Percentiles rank a stretch among this genome's conserved stretches.
These are phyloP conservation scores for Apodospora peruviana DNA, from an alignment of 495 filamentous ascomycete genomes.

Conservation along the genomic window DNA sequence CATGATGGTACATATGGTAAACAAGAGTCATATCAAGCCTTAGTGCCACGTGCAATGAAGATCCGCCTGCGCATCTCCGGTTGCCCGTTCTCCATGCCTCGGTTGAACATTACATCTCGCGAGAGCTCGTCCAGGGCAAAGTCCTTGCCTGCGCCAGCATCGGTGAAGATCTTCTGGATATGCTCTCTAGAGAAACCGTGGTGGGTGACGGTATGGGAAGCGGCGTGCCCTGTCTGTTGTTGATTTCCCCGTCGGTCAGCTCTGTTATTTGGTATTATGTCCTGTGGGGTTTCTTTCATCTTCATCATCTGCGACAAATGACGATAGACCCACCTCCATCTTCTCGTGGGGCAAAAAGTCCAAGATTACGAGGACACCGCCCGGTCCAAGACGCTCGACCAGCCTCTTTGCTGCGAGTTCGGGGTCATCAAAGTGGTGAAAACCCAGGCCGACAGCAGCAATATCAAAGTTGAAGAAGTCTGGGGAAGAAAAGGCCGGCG, in stretches of 20 bases:
- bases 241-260: background rate
- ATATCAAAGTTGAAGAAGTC: constrained; percentile 59
- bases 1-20: background rate
- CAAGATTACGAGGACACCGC: constrained; percentile 59
- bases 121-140: constrained; percentile 36
- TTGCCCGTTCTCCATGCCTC: background rate
- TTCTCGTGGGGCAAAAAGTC: constrained; percentile 54
- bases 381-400: constrained; percentile 52
- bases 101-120: constrained; percentile 19
- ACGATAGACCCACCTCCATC: constrained; percentile 12
- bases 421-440: constrained; percentile 70
- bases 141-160: constrained; percentile 41
- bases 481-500: constrained; percentile 34
- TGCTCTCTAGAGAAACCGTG: constrained; percentile 53
- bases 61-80: constrained; percentile 13
- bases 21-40: constrained; percentile 8
- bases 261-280: background rate
- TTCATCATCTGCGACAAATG: background rate
- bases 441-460: constrained; percentile 57
- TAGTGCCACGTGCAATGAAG: constrained; percentile 23
- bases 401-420: constrained; percentile 50
- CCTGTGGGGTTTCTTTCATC: background rate
- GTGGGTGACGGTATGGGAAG: constrained; percentile 42
- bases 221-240: constrained; percentile 26
- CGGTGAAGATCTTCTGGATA: constrained; percentile 47